Evolutionary conservation across 2,329 filamentous ascomycete species (phyloP), one percentile per base, ranked within the genome.

Genomic region (Pseudogymnoascus sp.): DNA sequence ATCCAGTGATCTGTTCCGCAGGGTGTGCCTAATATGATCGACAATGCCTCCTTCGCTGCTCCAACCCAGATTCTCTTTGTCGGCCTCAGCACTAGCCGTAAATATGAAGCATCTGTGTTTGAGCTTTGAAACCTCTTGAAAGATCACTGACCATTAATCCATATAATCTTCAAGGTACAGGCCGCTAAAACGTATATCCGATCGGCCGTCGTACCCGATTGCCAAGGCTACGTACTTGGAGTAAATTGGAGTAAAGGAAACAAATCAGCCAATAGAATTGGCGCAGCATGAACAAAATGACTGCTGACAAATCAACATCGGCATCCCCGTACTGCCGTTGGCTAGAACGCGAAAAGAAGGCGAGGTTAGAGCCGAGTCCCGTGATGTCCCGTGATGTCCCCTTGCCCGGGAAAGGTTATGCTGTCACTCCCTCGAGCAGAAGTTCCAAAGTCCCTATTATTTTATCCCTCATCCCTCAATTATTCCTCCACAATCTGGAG

Each of bases 161-260:
- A 56, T 56, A 56, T 56, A 56, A 56, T 56, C 50, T 56, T 56
- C 50, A 56, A 56, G 50, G 50, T 56, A 56, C n/a, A 21, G 28
- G 10, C 1, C 50, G 50, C 10, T 56, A 56, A 56, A 56, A 56
- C 28, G 50, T 56, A 56, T 56, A 56, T 56, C 50, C 47, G 38
- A 8, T 53, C 47, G 47, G 47, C 47, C 50, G 50, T 56, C 50
- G 50, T 33, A 56, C 2, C 50, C 50, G 50, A 56, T 56, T 35
- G 50, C 50, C 50, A 56, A 56, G 50, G 50, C 50, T 56, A 56
- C 28, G 50, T 56, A 56, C 50, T 56, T 56, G 50, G 50, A 56
- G 50, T 56, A 56, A 56, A 56, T 56, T 56, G 50, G 50, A 35
- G 50, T 56, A 56, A 56, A 56, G 4, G 10, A 56, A 56, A 21